Percentiles rank a stretch among this genome's conserved stretches.
Conservation (phyloP, 2,329 filamentous ascomycete species). For the Thielaviopsis ethacetica region DNA sequence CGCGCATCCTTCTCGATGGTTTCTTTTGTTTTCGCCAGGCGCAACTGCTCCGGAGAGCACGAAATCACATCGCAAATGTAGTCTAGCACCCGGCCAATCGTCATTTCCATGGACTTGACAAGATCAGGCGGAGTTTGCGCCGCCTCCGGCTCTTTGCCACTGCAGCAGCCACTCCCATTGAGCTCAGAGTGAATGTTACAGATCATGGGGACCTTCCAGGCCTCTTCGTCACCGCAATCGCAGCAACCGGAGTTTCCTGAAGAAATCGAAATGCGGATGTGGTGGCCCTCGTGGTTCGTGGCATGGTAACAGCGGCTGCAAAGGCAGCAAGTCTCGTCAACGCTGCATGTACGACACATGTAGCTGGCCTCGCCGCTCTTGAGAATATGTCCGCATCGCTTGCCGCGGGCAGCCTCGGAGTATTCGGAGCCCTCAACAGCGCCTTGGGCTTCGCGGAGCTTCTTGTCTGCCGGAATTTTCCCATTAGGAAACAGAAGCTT, state of each 20-base stretch:
- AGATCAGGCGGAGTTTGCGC: constrained; percentile 50
- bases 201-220: constrained; percentile 73
- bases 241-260: constrained; percentile 90
- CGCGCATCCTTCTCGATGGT: constrained; percentile 73
- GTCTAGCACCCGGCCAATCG: constrained; percentile 71
- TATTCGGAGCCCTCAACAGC: constrained; percentile 92
- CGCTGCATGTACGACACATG: constrained; percentile 81
- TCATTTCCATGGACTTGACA: constrained; percentile 67
- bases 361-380: constrained; percentile 88
- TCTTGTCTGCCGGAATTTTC: constrained; percentile 48
- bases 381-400: constrained; percentile 95
- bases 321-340: constrained; percentile 88
- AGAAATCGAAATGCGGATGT: constrained; percentile 76
- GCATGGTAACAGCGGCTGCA: constrained; percentile 90
- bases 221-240: constrained; percentile 91
- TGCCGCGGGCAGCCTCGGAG: constrained; percentile 76
- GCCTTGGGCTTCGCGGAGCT: constrained; percentile 73
- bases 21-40: constrained; percentile 67
- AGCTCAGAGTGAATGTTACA: constrained; percentile 80
- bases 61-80: constrained; percentile 97
- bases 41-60: constrained; percentile 88
- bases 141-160: neutral
- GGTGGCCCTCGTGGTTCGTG: constrained; percentile 86
- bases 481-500: constrained; percentile 69
- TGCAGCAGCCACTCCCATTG: constrained; percentile 19